phyloP scores from a whole-genome alignment of 2,329 filamentous ascomycete species.

The Colletotrichum simmondsii region DNA sequence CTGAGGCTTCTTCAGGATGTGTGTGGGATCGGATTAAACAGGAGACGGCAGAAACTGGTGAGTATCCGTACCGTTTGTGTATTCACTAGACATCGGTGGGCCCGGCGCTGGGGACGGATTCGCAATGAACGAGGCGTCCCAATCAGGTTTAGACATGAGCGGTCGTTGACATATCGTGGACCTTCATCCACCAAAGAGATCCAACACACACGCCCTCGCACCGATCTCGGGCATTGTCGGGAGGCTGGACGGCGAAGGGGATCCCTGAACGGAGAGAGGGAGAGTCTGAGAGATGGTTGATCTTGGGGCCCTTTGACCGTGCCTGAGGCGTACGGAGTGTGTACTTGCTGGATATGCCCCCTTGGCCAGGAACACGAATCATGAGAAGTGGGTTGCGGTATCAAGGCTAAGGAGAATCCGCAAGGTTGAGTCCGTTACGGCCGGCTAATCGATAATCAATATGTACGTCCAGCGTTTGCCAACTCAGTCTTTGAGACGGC shows the following conservation, averaged over 20 bases:
- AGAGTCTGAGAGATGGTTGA: conserved; percentile 4
- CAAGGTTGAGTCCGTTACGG: conserved; percentile 23
- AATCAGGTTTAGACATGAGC: conserved; percentile 31
- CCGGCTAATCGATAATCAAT: conserved; percentile 10
- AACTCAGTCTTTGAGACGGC: not conserved
- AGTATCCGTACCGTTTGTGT: conserved; percentile 11
- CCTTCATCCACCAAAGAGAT: conserved; percentile 8
- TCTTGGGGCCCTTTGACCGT: not conserved
- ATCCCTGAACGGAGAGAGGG: conserved; percentile 1
- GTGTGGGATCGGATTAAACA: conserved; percentile 29
- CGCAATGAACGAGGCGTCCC: conserved; percentile 31
- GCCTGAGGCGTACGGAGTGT: conserved; percentile 4
- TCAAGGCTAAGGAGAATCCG: conserved; percentile 14
- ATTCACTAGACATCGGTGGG: conserved; percentile 20
- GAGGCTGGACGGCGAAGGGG: conserved; percentile 28
- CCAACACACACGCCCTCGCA: conserved; percentile 29
- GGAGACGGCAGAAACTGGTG: conserved; percentile 27
- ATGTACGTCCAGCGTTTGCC: not conserved
- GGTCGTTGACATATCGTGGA: conserved; percentile 32
- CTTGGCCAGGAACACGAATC: conserved; percentile 31
- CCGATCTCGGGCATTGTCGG: conserved; percentile 35
- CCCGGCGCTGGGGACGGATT: conserved; percentile 22
- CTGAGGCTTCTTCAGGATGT: not conserved
- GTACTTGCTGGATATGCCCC: conserved; percentile 1
- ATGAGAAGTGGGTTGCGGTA: conserved; percentile 34